These are phyloP conservation scores for Albatrellus sp. DNA, from an alignment of 1,284 basidiomycete genomes.

Conservation along the genomic window DNA sequence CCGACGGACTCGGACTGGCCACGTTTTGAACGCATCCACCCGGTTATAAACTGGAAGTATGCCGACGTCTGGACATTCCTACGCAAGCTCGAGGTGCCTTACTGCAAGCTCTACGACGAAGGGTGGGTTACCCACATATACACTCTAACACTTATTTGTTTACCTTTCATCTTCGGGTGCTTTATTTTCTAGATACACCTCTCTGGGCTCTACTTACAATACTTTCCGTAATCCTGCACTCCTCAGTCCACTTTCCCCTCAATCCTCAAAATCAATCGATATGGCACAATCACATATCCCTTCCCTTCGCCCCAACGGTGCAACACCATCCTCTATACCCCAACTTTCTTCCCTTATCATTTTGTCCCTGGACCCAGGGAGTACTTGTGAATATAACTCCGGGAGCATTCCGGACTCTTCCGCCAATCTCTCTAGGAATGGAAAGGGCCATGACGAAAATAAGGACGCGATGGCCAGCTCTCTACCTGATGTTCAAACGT, in stretches of 20 bases:
- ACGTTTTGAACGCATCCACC: conserved; percentile 72
- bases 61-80: conserved; percentile 85
- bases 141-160: too few relatives aligned
- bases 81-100: conserved; percentile 63
- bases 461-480: background rate
- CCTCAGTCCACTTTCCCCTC: background rate
- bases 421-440: too few relatives aligned
- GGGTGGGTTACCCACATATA: conserved; percentile 38
- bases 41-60: conserved; percentile 94
- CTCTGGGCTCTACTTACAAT: conserved; percentile 90
- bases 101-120: conserved; percentile 84
- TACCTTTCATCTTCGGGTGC: too few relatives aligned
- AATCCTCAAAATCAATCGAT: too few relatives aligned
- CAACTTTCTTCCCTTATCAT: too few relatives aligned
- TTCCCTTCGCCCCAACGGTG: too few relatives aligned
- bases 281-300: background rate
- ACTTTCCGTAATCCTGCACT: conserved; percentile 71
- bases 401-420: too few relatives aligned
- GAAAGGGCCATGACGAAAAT: conserved; percentile 1
- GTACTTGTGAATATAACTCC: too few relatives aligned
- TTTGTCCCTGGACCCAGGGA: too few relatives aligned
- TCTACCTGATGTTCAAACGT: background rate
- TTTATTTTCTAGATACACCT: conserved; percentile 83
- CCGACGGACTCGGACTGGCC: conserved; percentile 74
- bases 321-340: too few relatives aligned